Conservation (phyloP, 73 alveolate species). For the Urostyla sp. region DNA sequence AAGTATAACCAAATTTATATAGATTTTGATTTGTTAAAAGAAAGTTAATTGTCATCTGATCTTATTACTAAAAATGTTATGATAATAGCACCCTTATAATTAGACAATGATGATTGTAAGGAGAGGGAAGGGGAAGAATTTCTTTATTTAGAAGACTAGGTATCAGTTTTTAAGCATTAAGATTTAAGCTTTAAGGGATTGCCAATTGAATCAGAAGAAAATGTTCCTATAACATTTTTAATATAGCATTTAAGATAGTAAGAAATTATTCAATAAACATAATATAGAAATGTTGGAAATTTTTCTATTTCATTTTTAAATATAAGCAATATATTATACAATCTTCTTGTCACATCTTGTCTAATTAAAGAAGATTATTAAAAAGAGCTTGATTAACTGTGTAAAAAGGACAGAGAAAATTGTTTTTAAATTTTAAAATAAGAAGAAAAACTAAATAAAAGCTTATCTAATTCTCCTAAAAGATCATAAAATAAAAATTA, state of each 20-base stretch:
- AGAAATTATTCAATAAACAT: no score
- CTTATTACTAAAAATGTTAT: background rate
- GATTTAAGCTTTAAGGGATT: background rate
- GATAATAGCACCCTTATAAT: slow-evolving; percentile 10
- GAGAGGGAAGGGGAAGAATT: slow-evolving; percentile 34
- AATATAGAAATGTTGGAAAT: no score
- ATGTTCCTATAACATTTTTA: slow-evolving; percentile 29
- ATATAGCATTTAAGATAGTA: slow-evolving; percentile 42
- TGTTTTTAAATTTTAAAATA: slow-evolving; percentile 9
- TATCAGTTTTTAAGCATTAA: background rate
- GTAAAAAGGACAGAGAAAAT: slow-evolving; percentile 12
- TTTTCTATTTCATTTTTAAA: slow-evolving; percentile 32
- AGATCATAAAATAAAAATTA: slow-evolving; percentile 24
- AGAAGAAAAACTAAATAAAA: slow-evolving; percentile 3
- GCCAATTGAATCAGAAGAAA: slow-evolving; percentile 6
- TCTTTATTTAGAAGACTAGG: background rate
- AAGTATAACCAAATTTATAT: slow-evolving; percentile 24
- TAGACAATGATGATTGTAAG: slow-evolving; percentile 44
- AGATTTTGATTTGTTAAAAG: slow-evolving; percentile 37
- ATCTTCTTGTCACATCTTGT: slow-evolving; percentile 27
- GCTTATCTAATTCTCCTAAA: slow-evolving; percentile 28
- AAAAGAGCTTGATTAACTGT: slow-evolving; percentile 3
- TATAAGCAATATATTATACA: slow-evolving; percentile 11
- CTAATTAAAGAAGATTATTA: background rate
- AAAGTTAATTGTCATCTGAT: background rate